Base-by-base conservation (phyloP, 1,139 yeast genomes). In the Taphrina pruni region DNA sequence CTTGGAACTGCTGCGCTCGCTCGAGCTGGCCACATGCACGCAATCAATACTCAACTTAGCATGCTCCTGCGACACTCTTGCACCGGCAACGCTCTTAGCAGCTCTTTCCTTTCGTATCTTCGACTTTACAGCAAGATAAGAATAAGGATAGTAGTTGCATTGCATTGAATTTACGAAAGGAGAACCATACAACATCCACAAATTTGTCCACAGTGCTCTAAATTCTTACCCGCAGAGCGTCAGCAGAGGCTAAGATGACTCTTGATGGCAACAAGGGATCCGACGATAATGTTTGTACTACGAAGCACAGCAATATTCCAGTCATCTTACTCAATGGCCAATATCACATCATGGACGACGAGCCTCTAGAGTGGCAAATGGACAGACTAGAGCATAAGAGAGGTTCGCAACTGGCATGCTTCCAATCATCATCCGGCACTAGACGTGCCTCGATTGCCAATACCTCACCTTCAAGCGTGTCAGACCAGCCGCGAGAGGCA, bases 321-420 rank as follows among this genome's bases (percentile, higher is more conserved):
- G 36, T 50, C 12, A 50, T 50, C n/a, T 21, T 50, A 9, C 54
- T 50, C 54, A 50, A 50, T 21, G 48, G 48, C 8, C 20, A 45
- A 14, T 12, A 45, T 17, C 20, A 45, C 20, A 17, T 45, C 48
- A 45, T 45, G 48, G 48, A 45, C n/a, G 48, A 45, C n/a, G 48
- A 45, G 6, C 48, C 48, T 12, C 48, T 45, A 7, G 48, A 45
- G 48, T 45, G 48, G 48, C 48, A 45, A n/a, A 11, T n/a, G 17
- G 48, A 45, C 20, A 45, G 20, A 14, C 20, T n/a, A n/a, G 20
- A 45, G 12, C 48, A 45, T n/a, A 1, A 45, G 48, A 45, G n/a
- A 14, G n/a, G n/a, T 17, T 2, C n/a, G 48, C 48, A 45, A n/a
- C 12, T 45, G 48, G 48, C 8, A 1, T 45, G 48, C 48, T 45